A percentile compares a stretch with the other conserved stretches of the same genome.
phyloP scores from a whole-genome alignment of 2,329 filamentous ascomycete species.

The Tolypocladium capitatum region DNA sequence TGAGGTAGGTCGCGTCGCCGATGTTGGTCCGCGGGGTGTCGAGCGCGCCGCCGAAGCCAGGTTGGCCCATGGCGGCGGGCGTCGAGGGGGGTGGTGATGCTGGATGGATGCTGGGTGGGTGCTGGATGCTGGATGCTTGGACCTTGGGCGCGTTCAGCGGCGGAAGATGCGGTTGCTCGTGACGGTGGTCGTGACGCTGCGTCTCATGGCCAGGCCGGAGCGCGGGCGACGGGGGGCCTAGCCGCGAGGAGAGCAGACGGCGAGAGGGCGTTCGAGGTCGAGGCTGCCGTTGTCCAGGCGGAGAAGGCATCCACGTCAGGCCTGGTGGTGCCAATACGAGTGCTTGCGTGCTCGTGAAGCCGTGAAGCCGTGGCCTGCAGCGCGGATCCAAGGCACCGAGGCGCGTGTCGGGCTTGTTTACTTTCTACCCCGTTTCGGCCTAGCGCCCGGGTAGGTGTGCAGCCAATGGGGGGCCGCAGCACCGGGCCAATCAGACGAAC shows the following conservation, averaged over 20 bases:
- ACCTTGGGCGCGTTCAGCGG: background rate
- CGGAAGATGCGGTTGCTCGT: background rate
- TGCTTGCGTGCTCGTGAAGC: too few relatives aligned
- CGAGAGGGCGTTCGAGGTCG: background rate
- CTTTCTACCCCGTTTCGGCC: constrained; percentile 21
- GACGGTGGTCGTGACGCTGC: background rate
- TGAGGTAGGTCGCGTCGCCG: constrained; percentile 73
- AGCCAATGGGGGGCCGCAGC: background rate
- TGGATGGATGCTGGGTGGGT: background rate
- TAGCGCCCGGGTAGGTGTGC: constrained; percentile 12
- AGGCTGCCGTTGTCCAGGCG: background rate
- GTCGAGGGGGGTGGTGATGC: background rate
- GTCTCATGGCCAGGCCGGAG: background rate
- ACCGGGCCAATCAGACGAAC: background rate
- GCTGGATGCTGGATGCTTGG: background rate
- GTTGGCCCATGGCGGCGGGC: constrained; percentile 42
- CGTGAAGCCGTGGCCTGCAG: too few relatives aligned
- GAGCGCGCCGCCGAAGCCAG: constrained; percentile 49
- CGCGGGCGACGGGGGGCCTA: background rate
- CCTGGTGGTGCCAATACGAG: too few relatives aligned
- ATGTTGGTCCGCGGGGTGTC: constrained; percentile 78
- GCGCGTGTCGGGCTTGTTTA: constrained; percentile 23
- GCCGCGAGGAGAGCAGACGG: background rate
- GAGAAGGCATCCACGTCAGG: background rate
- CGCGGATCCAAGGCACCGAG: background rate